Percentiles rank a stretch among this genome's conserved stretches.
phyloP scores from a whole-genome alignment of 2,329 filamentous ascomycete genomes.

The Pyricularia sp. region DNA sequence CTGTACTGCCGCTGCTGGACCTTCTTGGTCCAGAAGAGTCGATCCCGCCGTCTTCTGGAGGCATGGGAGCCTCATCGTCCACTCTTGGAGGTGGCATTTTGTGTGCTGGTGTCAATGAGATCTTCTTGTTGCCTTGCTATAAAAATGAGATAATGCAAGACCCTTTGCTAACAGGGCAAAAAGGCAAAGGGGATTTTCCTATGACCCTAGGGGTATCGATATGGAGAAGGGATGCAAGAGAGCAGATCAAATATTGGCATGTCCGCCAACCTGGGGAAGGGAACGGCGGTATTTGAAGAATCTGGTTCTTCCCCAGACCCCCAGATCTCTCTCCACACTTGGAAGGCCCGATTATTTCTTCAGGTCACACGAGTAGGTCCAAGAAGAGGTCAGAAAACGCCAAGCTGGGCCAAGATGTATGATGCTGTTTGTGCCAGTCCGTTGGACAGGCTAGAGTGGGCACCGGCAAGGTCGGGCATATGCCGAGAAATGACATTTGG shows the following conservation, averaged over 20 bases:
- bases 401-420: background rate
- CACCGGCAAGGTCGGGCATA: background rate
- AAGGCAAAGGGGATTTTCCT: background rate
- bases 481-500: background rate
- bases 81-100: background rate
- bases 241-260: background rate
- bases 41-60: background rate
- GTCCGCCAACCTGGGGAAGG: background rate
- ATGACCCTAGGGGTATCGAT: background rate
- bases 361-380: background rate
- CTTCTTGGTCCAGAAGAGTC: background rate
- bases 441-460: background rate
- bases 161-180: background rate
- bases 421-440: background rate
- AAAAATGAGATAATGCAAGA: background rate
- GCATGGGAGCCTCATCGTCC: constrained; percentile 2
- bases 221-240: background rate
- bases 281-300: background rate
- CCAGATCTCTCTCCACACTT: background rate
- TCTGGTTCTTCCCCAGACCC: background rate
- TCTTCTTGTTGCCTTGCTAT: background rate
- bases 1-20: background rate
- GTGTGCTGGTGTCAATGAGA: background rate
- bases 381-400: background rate
- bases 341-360: background rate